Evolutionary conservation across 805 yeast genomes (phyloP), one percentile per base, ranked within the genome.

Genomic region (Myxozyma sirexii): DNA sequence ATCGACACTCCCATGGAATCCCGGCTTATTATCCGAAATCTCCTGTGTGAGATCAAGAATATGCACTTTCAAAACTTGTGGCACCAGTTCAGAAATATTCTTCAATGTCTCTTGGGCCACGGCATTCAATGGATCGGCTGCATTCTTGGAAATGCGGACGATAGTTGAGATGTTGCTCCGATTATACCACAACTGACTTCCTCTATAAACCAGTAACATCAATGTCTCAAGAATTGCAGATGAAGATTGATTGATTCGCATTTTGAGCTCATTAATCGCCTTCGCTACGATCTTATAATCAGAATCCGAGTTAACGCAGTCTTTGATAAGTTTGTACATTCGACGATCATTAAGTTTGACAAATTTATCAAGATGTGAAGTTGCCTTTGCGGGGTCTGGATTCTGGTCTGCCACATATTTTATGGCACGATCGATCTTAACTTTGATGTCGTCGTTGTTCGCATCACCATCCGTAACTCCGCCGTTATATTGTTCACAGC

Each of bases 21-120:
- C 72, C 3, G 75, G 72, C 53, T 38, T 57, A 21, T 67, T 65
- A 17, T 66, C 60, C 56, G 72, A 72, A 2, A 84, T 71, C 10
- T 77, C 67, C 0, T 76, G 71, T 3, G 79, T 75, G 56, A 90
- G 74, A 5, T 79, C 78, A 4, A 77, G 73, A 8, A 86, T 75
- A 66, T 88, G 88, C 35, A 80, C 79, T 65, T 82, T 82, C 70
- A 90, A 79, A 0, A 86, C 83, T 13, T 80, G 79, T 0, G 97
- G 97, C 48, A 39, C 23, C 23, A 39, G 23, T 21, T 43, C 51
- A 1, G 62, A 54, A n/a, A 59, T 48, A 49, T 59, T 37, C 48
- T 54, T 84, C 26, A 90, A 72, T 3, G 87, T 64, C 50, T 79
- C 82, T 56, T 83, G 81, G 0, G 91, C 79, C 27, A 73, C 64